Conservation (phyloP, 2,329 filamentous ascomycete species). For the Pyrenochaeta sp. region DNA sequence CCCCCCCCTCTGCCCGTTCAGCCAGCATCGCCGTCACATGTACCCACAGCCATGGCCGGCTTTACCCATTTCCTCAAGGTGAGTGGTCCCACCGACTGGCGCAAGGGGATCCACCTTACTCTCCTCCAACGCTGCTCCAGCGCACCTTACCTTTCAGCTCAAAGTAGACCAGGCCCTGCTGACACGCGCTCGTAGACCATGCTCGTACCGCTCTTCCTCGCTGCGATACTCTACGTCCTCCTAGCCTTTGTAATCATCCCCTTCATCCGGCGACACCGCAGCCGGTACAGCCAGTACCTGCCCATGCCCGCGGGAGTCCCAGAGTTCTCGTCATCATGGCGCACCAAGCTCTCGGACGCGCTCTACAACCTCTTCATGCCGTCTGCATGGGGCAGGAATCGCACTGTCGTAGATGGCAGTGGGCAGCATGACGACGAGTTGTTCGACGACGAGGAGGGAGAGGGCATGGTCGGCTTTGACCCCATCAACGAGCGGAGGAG, state of each 20-base stretch:
- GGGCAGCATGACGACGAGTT: slow-evolving; percentile 49
- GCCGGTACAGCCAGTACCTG: slow-evolving; percentile 55
- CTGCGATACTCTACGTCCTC: slow-evolving; percentile 53
- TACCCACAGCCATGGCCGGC: slow-evolving; percentile 38
- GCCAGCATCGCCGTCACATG: slow-evolving; percentile 11
- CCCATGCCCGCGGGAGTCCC: slow-evolving; percentile 47
- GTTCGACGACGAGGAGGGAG: slow-evolving; percentile 57
- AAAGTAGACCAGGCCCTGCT: slow-evolving; percentile 5
- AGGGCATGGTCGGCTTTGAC: slow-evolving; percentile 58
- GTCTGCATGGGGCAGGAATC: slow-evolving; percentile 35
- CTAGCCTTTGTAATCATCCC: slow-evolving; percentile 54
- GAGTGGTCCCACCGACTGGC: slow-evolving; percentile 8
- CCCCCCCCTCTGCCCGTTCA: slow-evolving; percentile 4
- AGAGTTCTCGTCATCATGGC: slow-evolving; percentile 31
- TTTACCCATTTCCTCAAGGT: slow-evolving; percentile 48
- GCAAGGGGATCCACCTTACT: neutral
- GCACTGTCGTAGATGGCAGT: slow-evolving; percentile 41
- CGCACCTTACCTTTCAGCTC: neutral
- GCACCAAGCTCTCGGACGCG: slow-evolving; percentile 47
- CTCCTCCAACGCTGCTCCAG: neutral
- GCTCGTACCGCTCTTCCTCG: slow-evolving; percentile 56
- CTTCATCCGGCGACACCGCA: slow-evolving; percentile 54
- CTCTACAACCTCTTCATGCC: slow-evolving; percentile 45
- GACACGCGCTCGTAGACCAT: slow-evolving; percentile 47
- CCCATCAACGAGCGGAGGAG: slow-evolving; percentile 46